Conservation (phyloP, 495 filamentous ascomycete species). For the Penicillium lividum region DNA sequence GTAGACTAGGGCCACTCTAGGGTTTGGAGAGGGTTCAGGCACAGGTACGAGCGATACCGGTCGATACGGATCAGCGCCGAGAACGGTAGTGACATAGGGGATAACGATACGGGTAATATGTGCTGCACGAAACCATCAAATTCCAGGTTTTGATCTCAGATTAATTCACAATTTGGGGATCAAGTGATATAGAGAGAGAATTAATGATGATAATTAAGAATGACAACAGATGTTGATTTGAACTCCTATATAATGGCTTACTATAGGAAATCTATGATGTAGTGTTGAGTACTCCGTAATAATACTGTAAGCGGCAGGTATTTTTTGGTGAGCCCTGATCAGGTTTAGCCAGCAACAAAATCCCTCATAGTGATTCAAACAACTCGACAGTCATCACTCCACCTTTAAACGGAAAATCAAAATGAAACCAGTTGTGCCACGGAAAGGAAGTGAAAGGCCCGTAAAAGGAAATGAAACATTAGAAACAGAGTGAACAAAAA, state of each 20-base stretch:
- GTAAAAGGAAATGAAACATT: not conserved
- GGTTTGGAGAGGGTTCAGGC: constrained; percentile 19
- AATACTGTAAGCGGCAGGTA: not conserved
- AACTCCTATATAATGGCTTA: not conserved
- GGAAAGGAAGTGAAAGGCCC: not conserved
- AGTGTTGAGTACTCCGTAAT: not conserved
- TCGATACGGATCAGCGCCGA: constrained; percentile 7
- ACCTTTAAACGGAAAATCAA: constrained; percentile 14
- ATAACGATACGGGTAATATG: not conserved
- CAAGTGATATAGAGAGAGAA: not conserved
- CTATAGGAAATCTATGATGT: not conserved
- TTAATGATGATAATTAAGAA: not conserved
- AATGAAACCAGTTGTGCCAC: constrained; percentile 12
- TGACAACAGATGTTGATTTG: not conserved
- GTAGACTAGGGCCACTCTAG: constrained; percentile 3
- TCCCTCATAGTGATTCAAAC: constrained; percentile 30
- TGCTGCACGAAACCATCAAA: not conserved
- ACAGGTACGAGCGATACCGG: constrained; percentile 17
- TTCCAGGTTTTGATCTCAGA: not conserved
- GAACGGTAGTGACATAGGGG: not conserved
- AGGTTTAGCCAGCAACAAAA: constrained; percentile 32
- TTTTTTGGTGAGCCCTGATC: constrained; percentile 19
- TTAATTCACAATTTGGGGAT: not conserved
- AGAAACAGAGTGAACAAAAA: constrained; percentile 7
- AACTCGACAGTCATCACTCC: constrained; percentile 20